Evolutionary conservation across 345 rosid genomes (phyloP).

Genomic region (Murraya koenigii): DNA sequence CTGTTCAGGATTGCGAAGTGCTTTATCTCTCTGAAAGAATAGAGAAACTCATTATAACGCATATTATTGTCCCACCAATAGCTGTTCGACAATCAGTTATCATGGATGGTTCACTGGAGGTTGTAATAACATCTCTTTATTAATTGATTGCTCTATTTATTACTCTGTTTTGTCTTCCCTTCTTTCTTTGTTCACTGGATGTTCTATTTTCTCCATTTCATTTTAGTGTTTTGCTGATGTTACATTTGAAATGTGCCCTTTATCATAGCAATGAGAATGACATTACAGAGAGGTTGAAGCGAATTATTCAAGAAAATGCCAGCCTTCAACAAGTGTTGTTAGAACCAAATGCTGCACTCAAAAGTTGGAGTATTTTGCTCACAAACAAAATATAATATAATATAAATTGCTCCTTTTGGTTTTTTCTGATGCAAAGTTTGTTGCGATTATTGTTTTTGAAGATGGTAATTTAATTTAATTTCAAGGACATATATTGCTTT

Average conservation of each 20-base stretch:
- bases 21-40: constrained; percentile 76
- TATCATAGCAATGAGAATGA: constrained; percentile 89
- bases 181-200: constrained; percentile 15
- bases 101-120: constrained; percentile 73
- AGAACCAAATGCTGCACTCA: constrained; percentile 43
- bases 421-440: not conserved
- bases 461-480: not conserved
- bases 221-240: not conserved
- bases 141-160: constrained; percentile 3
- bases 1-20: constrained; percentile 74
- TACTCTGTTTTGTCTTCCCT: not conserved
- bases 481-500: not conserved
- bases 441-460: not conserved
- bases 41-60: constrained; percentile 70
- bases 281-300: constrained; percentile 77
- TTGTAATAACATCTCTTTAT: constrained; percentile 17
- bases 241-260: constrained; percentile 2
- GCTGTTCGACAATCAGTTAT: constrained; percentile 86
- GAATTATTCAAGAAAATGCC: constrained; percentile 68
- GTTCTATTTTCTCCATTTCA: constrained; percentile 16
- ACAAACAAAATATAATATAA: constrained; percentile 38
- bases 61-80: constrained; percentile 81
- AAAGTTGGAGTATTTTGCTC: too few relatives aligned
- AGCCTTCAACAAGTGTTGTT: constrained; percentile 46
- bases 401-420: not conserved